Conservation (phyloP, 2,329 filamentous ascomycete species). For the Gliomastix tumulicola region DNA sequence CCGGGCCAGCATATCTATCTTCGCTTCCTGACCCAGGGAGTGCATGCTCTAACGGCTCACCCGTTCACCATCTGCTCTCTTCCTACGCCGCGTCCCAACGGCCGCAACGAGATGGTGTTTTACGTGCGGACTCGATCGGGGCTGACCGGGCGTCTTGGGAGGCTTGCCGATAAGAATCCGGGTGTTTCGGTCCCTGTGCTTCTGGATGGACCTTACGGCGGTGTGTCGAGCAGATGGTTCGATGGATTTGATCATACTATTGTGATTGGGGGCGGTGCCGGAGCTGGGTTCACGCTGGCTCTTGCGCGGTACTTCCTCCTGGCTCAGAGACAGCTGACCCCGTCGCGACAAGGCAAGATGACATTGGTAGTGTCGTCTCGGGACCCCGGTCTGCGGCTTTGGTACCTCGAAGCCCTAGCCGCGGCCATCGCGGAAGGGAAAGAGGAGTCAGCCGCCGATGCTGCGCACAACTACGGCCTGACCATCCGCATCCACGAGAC, state of each 20-base stretch:
- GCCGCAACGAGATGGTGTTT: slow-evolving; percentile 33
- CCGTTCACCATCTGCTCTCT: slow-evolving; percentile 50
- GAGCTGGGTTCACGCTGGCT: slow-evolving; percentile 43
- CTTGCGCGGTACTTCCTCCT: slow-evolving; percentile 31
- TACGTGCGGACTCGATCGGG: slow-evolving; percentile 43
- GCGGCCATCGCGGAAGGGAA: too few species aligned
- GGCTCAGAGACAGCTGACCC: background rate
- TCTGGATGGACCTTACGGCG: slow-evolving; percentile 54
- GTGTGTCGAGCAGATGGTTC: slow-evolving; percentile 29
- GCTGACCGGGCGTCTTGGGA: slow-evolving; percentile 38
- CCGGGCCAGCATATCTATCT: slow-evolving; percentile 50
- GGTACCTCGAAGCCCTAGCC: slow-evolving; percentile 4
- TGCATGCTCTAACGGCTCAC: slow-evolving; percentile 37
- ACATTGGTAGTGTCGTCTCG: slow-evolving; percentile 4
- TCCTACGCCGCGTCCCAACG: slow-evolving; percentile 14
- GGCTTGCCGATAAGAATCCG: slow-evolving; percentile 25
- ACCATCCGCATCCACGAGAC: slow-evolving; percentile 4
- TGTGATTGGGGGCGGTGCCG: slow-evolving; percentile 48
- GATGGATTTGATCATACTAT: slow-evolving; percentile 32
- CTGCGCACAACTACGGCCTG: background rate
- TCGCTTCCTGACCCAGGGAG: slow-evolving; percentile 37
- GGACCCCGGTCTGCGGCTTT: slow-evolving; percentile 3
- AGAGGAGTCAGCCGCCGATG: background rate
- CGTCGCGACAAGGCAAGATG: slow-evolving; percentile 3
- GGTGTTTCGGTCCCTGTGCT: slow-evolving; percentile 32